phyloP scores from a whole-genome alignment of 2,329 filamentous ascomycete species.

The Calonectria hawksworthii region DNA sequence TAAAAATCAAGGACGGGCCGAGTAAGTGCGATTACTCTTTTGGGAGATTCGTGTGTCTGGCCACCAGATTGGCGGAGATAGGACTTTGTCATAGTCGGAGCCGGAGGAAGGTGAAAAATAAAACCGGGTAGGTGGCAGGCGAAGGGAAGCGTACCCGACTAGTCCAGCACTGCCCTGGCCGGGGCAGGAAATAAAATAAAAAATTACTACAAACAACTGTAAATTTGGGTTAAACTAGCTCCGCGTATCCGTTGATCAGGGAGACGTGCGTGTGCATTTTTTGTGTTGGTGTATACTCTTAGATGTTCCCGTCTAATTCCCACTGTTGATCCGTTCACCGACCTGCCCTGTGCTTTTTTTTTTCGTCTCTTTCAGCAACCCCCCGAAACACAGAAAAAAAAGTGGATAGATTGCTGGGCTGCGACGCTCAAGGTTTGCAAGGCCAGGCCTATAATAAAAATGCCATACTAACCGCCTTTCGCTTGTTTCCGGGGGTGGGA shows the following conservation, averaged over 20 bases:
- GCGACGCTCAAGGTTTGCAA: background rate
- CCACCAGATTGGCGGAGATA: slow-evolving; percentile 4
- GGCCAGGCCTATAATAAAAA: background rate
- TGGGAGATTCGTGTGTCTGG: background rate
- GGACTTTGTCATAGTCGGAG: background rate
- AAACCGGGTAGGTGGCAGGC: background rate
- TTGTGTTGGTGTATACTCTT: too few relatives aligned
- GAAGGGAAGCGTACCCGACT: background rate
- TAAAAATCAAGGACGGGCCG: background rate
- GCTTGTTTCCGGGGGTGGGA: slow-evolving; percentile 14
- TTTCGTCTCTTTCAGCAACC: background rate
- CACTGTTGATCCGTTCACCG: background rate
- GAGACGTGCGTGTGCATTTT: background rate
- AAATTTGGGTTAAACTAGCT: background rate
- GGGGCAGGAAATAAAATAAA: background rate
- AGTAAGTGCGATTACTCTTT: background rate
- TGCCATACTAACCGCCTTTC: background rate
- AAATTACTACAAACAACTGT: background rate
- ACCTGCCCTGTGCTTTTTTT: background rate
- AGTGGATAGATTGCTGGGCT: background rate
- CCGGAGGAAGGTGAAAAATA: background rate
- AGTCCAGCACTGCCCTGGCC: background rate
- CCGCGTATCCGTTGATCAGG: background rate
- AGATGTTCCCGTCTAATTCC: background rate
- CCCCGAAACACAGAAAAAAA: background rate